Evolutionary conservation across 495 filamentous ascomycete genomes (phyloP).

Genomic region (Neurospora sp.): DNA sequence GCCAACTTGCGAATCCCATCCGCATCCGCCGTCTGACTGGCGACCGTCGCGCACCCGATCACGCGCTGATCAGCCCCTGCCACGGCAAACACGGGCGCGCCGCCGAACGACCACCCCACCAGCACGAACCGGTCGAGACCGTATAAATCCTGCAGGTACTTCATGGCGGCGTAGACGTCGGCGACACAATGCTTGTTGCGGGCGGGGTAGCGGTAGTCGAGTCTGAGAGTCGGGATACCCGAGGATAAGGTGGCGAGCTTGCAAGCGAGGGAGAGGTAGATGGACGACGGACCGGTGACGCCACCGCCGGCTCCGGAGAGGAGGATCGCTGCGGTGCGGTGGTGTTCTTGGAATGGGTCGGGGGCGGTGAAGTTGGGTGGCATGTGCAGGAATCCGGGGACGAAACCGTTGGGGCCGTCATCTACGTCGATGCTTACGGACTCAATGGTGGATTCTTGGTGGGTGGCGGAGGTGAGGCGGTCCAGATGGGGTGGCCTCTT

Average conservation of each 20-base stretch:
- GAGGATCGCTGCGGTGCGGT: constrained; percentile 28
- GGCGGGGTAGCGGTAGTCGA: constrained; percentile 35
- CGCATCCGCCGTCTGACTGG: constrained; percentile 22
- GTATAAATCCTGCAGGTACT: constrained; percentile 26
- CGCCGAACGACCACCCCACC: constrained; percentile 38
- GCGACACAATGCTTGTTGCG: constrained; percentile 22
- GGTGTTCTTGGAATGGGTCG: constrained; percentile 1
- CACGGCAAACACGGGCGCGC: constrained; percentile 29
- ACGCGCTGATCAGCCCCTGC: constrained; percentile 26
- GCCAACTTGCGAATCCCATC: constrained; percentile 18
- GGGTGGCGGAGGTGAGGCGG: constrained; percentile 3
- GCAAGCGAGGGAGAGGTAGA: constrained; percentile 32
- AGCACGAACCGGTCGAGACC: constrained; percentile 28
- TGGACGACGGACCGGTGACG: constrained; percentile 31
- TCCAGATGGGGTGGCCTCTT: constrained; percentile 7
- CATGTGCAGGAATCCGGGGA: constrained; percentile 15
- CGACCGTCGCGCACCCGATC: constrained; percentile 30
- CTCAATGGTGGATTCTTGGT: constrained; percentile 5
- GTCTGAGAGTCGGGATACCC: constrained; percentile 28
- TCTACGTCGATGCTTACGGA: constrained; percentile 9
- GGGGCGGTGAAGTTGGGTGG: constrained; percentile 11
- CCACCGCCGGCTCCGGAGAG: constrained; percentile 38
- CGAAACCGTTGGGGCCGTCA: constrained; percentile 9
- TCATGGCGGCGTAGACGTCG: constrained; percentile 30
- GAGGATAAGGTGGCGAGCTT: constrained; percentile 30